A percentile compares a stretch with the other conserved stretches of the same genome.
Conservation (phyloP, 2,329 filamentous ascomycete genomes). For the Arthrobotrys iridis region DNA sequence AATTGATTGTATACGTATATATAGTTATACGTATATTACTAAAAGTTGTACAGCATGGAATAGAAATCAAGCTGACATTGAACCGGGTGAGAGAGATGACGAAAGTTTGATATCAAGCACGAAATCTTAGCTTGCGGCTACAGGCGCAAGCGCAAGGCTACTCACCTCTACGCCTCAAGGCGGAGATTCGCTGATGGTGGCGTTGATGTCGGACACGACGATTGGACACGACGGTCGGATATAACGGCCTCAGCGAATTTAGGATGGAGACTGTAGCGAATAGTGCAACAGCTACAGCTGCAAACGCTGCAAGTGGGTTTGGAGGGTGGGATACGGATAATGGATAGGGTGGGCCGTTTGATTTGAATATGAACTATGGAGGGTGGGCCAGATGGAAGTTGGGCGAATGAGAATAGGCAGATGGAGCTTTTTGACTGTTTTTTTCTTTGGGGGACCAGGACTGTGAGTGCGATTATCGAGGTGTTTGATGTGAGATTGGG, state of each 20-base stretch:
- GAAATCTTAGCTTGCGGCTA: constrained; percentile 45
- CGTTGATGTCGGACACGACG: constrained; percentile 13
- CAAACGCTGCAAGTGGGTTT: neutral
- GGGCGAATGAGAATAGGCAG: constrained; percentile 64
- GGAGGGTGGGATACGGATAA: constrained; percentile 25
- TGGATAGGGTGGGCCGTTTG: constrained; percentile 35
- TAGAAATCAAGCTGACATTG: too few species aligned
- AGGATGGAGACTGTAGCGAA: constrained; percentile 1
- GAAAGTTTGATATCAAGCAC: constrained; percentile 38
- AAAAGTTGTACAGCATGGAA: too few species aligned
- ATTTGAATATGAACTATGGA: constrained; percentile 45
- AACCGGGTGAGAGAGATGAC: too few species aligned
- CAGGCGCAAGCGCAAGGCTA: constrained; percentile 41
- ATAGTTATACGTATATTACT: too few species aligned
- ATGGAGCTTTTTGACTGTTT: constrained; percentile 77
- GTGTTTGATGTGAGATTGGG: too few species aligned
- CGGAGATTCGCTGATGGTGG: constrained; percentile 54
- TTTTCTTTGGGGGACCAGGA: constrained; percentile 71
- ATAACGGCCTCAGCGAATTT: constrained; percentile 27
- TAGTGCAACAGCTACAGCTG: too few species aligned
- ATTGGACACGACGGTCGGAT: constrained; percentile 32
- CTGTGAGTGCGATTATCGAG: too few species aligned
- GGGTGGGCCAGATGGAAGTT: constrained; percentile 34
- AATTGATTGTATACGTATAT: too few species aligned
- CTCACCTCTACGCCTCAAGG: constrained; percentile 46